Evolutionary conservation across 768 basidiomycete species (phyloP).

Genomic region (Phylloporus sp.): DNA sequence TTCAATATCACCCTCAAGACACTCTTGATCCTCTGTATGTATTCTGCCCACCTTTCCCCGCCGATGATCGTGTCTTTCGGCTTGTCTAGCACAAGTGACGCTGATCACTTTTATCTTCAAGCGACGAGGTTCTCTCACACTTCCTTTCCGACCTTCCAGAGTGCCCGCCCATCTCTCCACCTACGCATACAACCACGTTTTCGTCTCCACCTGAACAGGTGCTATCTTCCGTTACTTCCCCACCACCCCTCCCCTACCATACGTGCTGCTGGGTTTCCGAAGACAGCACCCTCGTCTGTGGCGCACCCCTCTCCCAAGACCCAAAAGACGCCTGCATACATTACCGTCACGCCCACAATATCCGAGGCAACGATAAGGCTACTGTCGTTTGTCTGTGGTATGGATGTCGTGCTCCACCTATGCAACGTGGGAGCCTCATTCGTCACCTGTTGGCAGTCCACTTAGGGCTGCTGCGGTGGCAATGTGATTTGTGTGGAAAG

Average conservation of each 20-base stretch:
- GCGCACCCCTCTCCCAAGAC: slow-evolving; percentile 3
- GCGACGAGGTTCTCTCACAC: slow-evolving; percentile 16
- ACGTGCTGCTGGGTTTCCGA: slow-evolving; percentile 12
- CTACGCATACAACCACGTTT: neutral
- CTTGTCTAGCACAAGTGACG: neutral
- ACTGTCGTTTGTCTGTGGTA: slow-evolving; percentile 10
- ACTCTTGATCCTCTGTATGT: slow-evolving; percentile 12
- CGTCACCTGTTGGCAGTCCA: slow-evolving; percentile 19
- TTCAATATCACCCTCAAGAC: neutral
- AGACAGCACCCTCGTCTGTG: slow-evolving; percentile 2
- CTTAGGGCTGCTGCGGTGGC: slow-evolving; percentile 15
- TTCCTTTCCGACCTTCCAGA: slow-evolving; percentile 1
- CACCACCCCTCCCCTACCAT: neutral
- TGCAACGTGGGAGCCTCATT: slow-evolving; percentile 21
- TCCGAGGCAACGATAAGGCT: slow-evolving; percentile 19
- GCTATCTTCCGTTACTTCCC: neutral
- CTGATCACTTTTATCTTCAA: slow-evolving; percentile 4
- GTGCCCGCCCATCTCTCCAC: too few species aligned
- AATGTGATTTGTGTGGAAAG: slow-evolving; percentile 10
- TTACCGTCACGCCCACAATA: slow-evolving; percentile 12
- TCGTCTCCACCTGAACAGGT: neutral
- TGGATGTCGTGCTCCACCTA: slow-evolving; percentile 10
- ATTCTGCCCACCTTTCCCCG: neutral
- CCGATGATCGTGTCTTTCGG: neutral
- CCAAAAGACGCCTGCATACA: slow-evolving; percentile 8